Conservation (phyloP, 306 rosid genomes). For the Calophaca sinica region DNA sequence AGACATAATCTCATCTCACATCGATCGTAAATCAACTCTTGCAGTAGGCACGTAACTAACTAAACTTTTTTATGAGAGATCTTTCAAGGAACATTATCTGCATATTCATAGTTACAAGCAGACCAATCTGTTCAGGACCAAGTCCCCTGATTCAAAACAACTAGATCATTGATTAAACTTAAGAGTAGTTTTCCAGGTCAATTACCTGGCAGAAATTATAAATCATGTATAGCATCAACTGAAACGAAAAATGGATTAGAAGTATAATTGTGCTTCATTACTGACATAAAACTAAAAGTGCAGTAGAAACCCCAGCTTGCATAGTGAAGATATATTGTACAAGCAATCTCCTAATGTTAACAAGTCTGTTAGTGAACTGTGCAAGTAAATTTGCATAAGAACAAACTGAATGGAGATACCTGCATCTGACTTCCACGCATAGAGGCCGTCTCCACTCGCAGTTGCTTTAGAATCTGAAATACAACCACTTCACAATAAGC, state of each 20-base stretch:
- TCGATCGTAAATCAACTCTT: background rate
- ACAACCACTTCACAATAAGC: conserved; percentile 37
- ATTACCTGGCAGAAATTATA: conserved; percentile 4
- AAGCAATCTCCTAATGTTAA: background rate
- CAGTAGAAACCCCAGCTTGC: conserved; percentile 27
- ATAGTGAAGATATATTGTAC: conserved; percentile 13
- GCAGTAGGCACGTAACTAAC: conserved; percentile 9
- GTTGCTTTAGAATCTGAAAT: conserved; percentile 77
- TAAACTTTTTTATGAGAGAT: background rate
- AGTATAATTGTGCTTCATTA: background rate
- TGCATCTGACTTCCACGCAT: conserved; percentile 93
- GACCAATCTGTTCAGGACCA: conserved; percentile 15
- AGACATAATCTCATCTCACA: conserved; percentile 23
- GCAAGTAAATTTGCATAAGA: background rate
- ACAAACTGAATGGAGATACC: conserved; percentile 49
- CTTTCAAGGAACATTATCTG: conserved; percentile 19
- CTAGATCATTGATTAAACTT: too few species aligned
- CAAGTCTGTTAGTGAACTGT: background rate
- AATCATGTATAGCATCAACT: background rate
- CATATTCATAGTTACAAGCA: conserved; percentile 30
- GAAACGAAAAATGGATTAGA: conserved; percentile 6
- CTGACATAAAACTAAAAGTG: conserved; percentile 14
- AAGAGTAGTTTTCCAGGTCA: conserved; percentile 27
- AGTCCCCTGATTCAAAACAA: conserved; percentile 18
- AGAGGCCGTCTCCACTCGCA: conserved; percentile 91